A percentile compares a stretch with the other conserved stretches of the same genome.
Evolutionary conservation across 192 early-diverging fungal species (phyloP).

Genomic region (Allomyces macrogynus): DNA sequence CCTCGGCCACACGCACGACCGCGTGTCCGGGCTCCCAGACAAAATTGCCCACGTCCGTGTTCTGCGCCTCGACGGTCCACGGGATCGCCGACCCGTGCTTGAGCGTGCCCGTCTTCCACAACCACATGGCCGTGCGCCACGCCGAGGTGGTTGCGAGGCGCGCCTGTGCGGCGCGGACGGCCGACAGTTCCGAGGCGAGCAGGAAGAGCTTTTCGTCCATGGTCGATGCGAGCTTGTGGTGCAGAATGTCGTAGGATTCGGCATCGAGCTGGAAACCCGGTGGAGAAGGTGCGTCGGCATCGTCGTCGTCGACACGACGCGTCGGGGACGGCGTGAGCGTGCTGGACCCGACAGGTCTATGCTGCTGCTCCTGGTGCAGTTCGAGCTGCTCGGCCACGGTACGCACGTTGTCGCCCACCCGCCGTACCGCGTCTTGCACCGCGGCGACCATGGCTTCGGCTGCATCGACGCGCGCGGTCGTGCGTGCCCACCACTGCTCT

Average conservation of each 20-base stretch:
- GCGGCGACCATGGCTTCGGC: not conserved
- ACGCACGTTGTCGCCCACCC: not conserved
- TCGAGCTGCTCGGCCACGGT: not conserved
- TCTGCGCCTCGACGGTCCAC: constrained; percentile 23
- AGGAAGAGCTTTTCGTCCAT: constrained; percentile 28
- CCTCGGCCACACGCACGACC: constrained; percentile 15
- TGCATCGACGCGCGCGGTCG: no score
- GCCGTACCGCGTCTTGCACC: not conserved
- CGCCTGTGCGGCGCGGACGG: constrained; percentile 16
- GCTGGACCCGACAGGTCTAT: not conserved
- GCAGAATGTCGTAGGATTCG: not conserved
- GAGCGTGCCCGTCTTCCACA: constrained; percentile 20
- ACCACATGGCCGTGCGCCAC: constrained; percentile 21
- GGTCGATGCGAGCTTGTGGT: not conserved
- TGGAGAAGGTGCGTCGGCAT: not conserved
- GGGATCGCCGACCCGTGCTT: constrained; percentile 19
- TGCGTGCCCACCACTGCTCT: no score
- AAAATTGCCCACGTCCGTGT: constrained; percentile 30
- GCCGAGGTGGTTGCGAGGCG: constrained; percentile 15
- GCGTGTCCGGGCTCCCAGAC: constrained; percentile 13
- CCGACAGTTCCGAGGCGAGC: constrained; percentile 19
- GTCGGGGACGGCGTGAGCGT: no score
- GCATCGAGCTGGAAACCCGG: not conserved
- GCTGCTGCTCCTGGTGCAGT: not conserved
- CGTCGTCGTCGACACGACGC: no score